Percentiles rank a stretch among this genome's conserved stretches.
phyloP scores from a whole-genome alignment of 345 rosid species.

The Firmiana major region DNA sequence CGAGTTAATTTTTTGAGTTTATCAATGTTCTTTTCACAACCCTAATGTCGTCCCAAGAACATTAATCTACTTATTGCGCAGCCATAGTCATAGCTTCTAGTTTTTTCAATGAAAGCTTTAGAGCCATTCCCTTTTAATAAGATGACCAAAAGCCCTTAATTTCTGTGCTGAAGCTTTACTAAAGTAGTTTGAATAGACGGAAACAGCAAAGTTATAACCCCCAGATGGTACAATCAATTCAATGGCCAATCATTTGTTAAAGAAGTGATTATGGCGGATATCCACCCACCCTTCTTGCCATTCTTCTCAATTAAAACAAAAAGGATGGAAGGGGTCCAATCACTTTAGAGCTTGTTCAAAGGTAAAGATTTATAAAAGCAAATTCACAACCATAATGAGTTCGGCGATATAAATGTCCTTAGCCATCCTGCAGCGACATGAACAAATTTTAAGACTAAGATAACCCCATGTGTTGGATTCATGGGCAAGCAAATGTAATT shows the following conservation, averaged over 20 bases:
- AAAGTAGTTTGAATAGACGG: neutral
- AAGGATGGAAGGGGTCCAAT: constrained; percentile 21
- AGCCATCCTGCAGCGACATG: constrained; percentile 11
- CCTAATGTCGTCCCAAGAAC: neutral
- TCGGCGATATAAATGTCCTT: neutral
- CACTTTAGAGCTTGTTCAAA: constrained; percentile 26
- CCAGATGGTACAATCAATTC: constrained; percentile 8
- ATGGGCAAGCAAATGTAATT: too few relatives aligned
- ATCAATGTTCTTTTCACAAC: too few relatives aligned
- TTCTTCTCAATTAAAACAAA: constrained; percentile 8
- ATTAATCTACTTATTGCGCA: neutral
- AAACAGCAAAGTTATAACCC: neutral
- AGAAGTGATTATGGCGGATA: constrained; percentile 9
- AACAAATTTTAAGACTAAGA: constrained; percentile 24
- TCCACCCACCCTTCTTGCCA: constrained; percentile 16
- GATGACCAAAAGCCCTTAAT: neutral
- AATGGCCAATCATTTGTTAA: constrained; percentile 7
- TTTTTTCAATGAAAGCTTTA: neutral
- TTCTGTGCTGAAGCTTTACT: neutral
- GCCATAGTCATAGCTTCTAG: neutral
- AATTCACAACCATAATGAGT: constrained; percentile 1
- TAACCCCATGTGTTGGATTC: too few relatives aligned
- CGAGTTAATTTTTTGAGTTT: too few relatives aligned
- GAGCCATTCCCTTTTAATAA: neutral
- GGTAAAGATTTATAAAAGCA: constrained; percentile 12